Conservation (phyloP, 2,329 filamentous ascomycete genomes). For the Lecanoromycetidae sp. region DNA sequence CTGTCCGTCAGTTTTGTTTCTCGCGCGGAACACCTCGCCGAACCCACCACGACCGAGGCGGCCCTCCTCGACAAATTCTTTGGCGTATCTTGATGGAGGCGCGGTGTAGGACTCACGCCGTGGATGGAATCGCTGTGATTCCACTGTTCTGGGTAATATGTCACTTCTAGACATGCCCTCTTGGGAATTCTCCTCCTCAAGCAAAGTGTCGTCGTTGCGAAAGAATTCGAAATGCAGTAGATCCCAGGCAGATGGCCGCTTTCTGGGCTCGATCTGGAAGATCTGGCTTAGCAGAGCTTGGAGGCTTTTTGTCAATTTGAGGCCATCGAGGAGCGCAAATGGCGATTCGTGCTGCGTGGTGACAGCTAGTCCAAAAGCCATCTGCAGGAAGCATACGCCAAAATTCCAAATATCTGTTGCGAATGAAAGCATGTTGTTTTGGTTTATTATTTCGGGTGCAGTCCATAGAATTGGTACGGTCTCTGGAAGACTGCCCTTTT, state of each 20-base stretch:
- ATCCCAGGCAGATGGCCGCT: slow-evolving; percentile 71
- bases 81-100: slow-evolving; percentile 62
- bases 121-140: slow-evolving; percentile 29
- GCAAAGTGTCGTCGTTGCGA: slow-evolving; percentile 36
- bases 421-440: slow-evolving; percentile 25
- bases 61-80: slow-evolving; percentile 84
- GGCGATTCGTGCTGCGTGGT: slow-evolving; percentile 69
- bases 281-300: slow-evolving; percentile 71
- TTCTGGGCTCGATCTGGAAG: slow-evolving; percentile 74
- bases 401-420: slow-evolving; percentile 87
- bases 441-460: slow-evolving; percentile 56
- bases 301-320: slow-evolving; percentile 61
- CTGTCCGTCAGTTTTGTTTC: slow-evolving; percentile 76
- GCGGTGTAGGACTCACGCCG: slow-evolving; percentile 52
- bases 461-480: slow-evolving; percentile 67
- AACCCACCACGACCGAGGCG: slow-evolving; percentile 87
- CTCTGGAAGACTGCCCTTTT: slow-evolving; percentile 38
- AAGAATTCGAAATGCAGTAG: slow-evolving; percentile 48
- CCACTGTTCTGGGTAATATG: slow-evolving; percentile 16
- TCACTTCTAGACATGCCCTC: slow-evolving; percentile 6
- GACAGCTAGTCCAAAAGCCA: slow-evolving; percentile 77
- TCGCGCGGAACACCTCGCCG: slow-evolving; percentile 88
- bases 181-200: slow-evolving; percentile 19
- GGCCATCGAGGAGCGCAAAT: slow-evolving; percentile 55
- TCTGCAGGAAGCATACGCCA: slow-evolving; percentile 81